Evolutionary conservation across 805 yeast genomes (phyloP).

Genomic region (Nematodospora valgi): DNA sequence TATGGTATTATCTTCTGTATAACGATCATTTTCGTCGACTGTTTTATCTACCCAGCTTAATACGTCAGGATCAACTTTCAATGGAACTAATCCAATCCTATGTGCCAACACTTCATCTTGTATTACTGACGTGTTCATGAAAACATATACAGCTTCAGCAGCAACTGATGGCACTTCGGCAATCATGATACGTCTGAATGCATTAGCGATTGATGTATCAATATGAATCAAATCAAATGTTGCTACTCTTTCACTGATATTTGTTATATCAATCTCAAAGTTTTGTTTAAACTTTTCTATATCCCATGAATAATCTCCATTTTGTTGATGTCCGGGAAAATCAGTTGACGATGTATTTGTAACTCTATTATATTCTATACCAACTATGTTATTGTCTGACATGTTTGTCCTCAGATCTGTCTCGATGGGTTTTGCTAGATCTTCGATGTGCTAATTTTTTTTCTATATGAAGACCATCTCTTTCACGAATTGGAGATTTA

Average conservation of each 20-base stretch:
- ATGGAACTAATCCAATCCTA: slow-evolving; percentile 88
- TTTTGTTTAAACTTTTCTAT: slow-evolving; percentile 69
- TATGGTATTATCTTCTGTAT: slow-evolving; percentile 85
- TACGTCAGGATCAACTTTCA: slow-evolving; percentile 86
- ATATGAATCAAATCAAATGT: slow-evolving; percentile 84
- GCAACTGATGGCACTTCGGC: slow-evolving; percentile 97
- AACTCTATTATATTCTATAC: slow-evolving; percentile 86
- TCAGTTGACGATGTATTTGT: slow-evolving; percentile 86
- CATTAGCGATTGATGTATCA: slow-evolving; percentile 93
- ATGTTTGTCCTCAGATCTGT: slow-evolving; percentile 13
- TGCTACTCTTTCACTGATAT: slow-evolving; percentile 63
- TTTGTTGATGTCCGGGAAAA: slow-evolving; percentile 79
- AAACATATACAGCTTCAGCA: slow-evolving; percentile 84
- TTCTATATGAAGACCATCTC: no score
- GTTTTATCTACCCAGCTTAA: slow-evolving; percentile 76
- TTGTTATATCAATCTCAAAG: slow-evolving; percentile 65
- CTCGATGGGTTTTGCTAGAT: not conserved
- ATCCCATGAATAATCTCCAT: slow-evolving; percentile 75
- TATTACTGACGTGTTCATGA: slow-evolving; percentile 93
- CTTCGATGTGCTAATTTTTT: slow-evolving; percentile 1
- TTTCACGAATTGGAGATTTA: no score
- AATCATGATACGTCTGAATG: slow-evolving; percentile 95
- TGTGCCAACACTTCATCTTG: slow-evolving; percentile 97
- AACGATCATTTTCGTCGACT: slow-evolving; percentile 60
- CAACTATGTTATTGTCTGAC: slow-evolving; percentile 52